A percentile compares a stretch with the other conserved stretches of the same genome.
phyloP scores from a whole-genome alignment of 2,329 filamentous ascomycete genomes.

The Geosmithia putterillii region DNA sequence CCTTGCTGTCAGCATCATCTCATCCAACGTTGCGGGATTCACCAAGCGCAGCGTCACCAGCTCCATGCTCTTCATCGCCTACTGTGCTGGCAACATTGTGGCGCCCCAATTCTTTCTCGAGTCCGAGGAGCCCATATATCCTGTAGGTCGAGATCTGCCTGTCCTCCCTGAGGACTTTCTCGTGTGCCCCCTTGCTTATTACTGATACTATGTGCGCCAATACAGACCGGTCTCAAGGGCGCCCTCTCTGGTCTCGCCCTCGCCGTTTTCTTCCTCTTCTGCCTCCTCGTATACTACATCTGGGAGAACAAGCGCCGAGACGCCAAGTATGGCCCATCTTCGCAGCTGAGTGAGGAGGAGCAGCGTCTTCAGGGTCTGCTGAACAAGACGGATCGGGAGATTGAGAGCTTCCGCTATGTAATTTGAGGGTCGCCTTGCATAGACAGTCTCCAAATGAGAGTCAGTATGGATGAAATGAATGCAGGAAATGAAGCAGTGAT shows the following conservation, averaged over 20 bases:
- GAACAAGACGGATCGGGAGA: not conserved
- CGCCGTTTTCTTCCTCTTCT: not conserved
- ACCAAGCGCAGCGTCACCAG: constrained; percentile 9
- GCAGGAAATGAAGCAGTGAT: no score
- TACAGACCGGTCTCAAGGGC: not conserved
- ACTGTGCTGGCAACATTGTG: constrained; percentile 42
- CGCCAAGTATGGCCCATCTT: not conserved
- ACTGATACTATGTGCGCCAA: not conserved
- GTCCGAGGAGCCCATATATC: not conserved
- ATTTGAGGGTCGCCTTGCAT: no score
- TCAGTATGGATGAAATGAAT: no score
- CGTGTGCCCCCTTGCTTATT: no score
- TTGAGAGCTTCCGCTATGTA: not conserved
- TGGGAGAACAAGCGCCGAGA: not conserved
- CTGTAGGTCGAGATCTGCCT: not conserved
- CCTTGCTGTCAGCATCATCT: not conserved
- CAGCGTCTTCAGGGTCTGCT: not conserved
- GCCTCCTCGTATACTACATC: not conserved
- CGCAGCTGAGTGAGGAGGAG: not conserved
- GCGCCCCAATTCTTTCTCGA: constrained; percentile 21
- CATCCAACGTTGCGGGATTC: constrained; percentile 6
- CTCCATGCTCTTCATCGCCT: constrained; percentile 28
- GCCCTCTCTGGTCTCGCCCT: not conserved
- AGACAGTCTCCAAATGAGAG: no score
- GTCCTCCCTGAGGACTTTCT: not conserved